Evolutionary conservation across 1,284 basidiomycete genomes (phyloP).

Genomic region (Schizophyllum amplum): DNA sequence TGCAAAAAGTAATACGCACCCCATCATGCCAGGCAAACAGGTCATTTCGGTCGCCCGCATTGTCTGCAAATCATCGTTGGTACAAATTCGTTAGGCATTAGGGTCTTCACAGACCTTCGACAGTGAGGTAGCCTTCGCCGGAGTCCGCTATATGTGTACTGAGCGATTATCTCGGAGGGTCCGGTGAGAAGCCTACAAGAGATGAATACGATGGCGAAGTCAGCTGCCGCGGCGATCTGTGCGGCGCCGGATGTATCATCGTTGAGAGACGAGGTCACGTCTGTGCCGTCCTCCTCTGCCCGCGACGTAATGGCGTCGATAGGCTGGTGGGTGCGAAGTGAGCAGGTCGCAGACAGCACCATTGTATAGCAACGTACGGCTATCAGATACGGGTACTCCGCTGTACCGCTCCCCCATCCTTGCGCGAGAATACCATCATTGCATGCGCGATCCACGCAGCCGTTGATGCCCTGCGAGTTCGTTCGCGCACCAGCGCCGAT

Average conservation of each 20-base stretch:
- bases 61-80: conserved; percentile 24
- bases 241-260: conserved; percentile 39
- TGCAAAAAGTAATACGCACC: conserved; percentile 22
- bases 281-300: conserved; percentile 29
- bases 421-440: conserved; percentile 50
- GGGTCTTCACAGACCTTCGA: conserved; percentile 35
- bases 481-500: conserved; percentile 60
- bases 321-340: conserved; percentile 23
- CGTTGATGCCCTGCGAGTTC: conserved; percentile 51
- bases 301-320: conserved; percentile 35
- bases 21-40: conserved; percentile 63
- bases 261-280: conserved; percentile 38
- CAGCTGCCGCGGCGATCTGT: conserved; percentile 37
- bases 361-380: conserved; percentile 26
- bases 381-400: conserved; percentile 42
- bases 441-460: conserved; percentile 38
- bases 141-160: conserved; percentile 22
- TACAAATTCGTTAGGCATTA: too few species aligned
- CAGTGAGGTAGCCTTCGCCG: conserved; percentile 49
- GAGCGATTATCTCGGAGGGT: too few species aligned
- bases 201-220: conserved; percentile 51
- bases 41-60: conserved; percentile 62
- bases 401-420: conserved; percentile 42
- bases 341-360: background rate
- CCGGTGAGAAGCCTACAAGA: conserved; percentile 21